Evolutionary conservation across 495 filamentous ascomycete species (phyloP), one percentile per base, ranked within the genome.

Genomic region (Talaromyces liani): DNA sequence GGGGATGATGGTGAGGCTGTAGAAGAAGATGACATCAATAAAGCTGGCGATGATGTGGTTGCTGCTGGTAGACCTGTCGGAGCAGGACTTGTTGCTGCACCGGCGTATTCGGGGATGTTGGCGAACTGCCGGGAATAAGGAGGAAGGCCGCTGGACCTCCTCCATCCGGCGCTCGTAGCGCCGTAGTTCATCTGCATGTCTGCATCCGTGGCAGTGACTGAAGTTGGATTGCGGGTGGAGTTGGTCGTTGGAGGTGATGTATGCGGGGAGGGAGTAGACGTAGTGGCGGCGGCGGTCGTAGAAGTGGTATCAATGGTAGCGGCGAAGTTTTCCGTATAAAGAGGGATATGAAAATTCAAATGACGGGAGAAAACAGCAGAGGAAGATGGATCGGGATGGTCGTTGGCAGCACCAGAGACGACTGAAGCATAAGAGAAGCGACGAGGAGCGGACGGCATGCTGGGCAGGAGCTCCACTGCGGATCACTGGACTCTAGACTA

Each of bases 371-470:
- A 18, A 47, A 16, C 18, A 45, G 29, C 12, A 54, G 75, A 76
- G 63, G 77, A 69, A 16, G 83, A 68, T 67, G 69, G 81, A 49
- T 82, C 76, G 25, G 78, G 70, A 60, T 68, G 76, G 65, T 58
- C 54, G 66, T 65, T 57, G 63, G 82, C 80, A 68, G 87, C 77
- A 61, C 90, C 90, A 34, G 91, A 88, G 59, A 89, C 84, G 58
- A 92, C 89, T 60, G 91, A 91, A 56, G 92, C 91, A 80, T 96
- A 95, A 34, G 92, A 95, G 29, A 79, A 82, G 64, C 79, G 78
- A 65, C 80, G 75, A 57, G 74, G 80, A 63, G 74, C 74, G 53
- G 76, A 74, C 58, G 78, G 76, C 68, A 77, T 73, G 70, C 70
- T 77, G 63, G 72, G 76, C 10, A 25, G 29, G 53, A 29, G 53